These are phyloP conservation scores for Sonneratia alba DNA, from an alignment of 345 rosid species.

Conservation along the genomic window DNA sequence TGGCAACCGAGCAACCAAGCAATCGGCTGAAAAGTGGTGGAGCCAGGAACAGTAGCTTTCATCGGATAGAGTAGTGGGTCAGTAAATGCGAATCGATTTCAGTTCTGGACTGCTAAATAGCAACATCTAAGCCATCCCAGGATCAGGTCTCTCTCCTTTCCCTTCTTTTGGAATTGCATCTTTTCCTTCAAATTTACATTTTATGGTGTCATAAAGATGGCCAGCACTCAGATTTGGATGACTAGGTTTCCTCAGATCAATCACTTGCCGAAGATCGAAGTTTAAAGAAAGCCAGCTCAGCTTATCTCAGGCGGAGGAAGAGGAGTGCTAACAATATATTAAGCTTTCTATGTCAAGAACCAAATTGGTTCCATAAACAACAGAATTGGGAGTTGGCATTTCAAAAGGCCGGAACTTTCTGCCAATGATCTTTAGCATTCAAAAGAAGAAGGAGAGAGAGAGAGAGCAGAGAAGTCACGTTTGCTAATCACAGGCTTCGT, in stretches of 20 bases:
- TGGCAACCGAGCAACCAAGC: too few relatives aligned
- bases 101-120: slow-evolving; percentile 19
- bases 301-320: background rate
- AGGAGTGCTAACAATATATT: background rate
- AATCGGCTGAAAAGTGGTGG: slow-evolving; percentile 31
- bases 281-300: background rate
- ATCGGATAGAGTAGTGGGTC: background rate
- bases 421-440: slow-evolving; percentile 1
- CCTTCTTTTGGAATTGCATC: background rate
- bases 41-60: background rate
- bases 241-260: too few relatives aligned
- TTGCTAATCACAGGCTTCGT: slow-evolving; percentile 47
- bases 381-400: background rate
- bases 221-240: too few relatives aligned
- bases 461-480: too few relatives aligned
- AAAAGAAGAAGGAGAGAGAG: background rate
- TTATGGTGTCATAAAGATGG: too few relatives aligned
- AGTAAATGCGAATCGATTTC: slow-evolving; percentile 15
- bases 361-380: background rate
- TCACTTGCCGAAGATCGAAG: background rate
- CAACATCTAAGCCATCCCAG: slow-evolving; percentile 23
- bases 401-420: background rate
- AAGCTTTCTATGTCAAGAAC: background rate
- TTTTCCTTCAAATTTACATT: background rate
- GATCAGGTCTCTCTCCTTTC: slow-evolving; percentile 28